Evolutionary conservation across 164 flowering plant genomes (phyloP), one percentile per base, ranked within the genome.

Genomic region (Litsea cubeba): DNA sequence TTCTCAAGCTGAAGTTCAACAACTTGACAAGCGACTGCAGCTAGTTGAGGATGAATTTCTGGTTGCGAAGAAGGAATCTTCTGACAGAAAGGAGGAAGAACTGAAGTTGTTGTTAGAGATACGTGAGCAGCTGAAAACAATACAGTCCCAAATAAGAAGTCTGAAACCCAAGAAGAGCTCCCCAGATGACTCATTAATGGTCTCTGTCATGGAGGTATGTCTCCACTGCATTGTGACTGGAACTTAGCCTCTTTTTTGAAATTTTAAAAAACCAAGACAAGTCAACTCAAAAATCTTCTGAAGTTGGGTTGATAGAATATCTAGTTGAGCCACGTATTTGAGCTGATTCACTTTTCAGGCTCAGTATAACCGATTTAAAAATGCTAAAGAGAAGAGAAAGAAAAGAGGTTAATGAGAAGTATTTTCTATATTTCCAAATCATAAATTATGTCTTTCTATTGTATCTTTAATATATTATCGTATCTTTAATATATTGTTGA

Each of bases 21-120:
- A 85, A 80, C 75, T 85, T 58, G 75, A 74, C 70, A 74, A 66
- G 74, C 82, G 85, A 76, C 51, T 90, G 51, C 85, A 85, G 83
- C 76, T 68, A 63, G 82, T 88, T 50, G 92, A 88, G 81, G 76
- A 71, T 72, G 87, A 79, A 57, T 85, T 83, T 69, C 77, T 35
- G 22, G 71, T 7, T 50, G 28, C 54, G 15, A 83, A 82, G 60
- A 78, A 77, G 23, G 87, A 85, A 72, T 72, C 70, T 72, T 71
- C 30, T 64, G 70, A 77, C n/a, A 76, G 46, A 73, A 75, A 80
- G 60, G 83, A 84, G 75, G 87, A 85, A 62, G 90, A 83, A 54
- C 10, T 84, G 80, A 82, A 69, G 64, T 50, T 91, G 80, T 81
- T 95, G 78, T 82, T 75, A 80, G 91, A 89, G 77, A 91, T 91